phyloP scores from a whole-genome alignment of 345 rosid genomes.

The Euclidium syriacum region DNA sequence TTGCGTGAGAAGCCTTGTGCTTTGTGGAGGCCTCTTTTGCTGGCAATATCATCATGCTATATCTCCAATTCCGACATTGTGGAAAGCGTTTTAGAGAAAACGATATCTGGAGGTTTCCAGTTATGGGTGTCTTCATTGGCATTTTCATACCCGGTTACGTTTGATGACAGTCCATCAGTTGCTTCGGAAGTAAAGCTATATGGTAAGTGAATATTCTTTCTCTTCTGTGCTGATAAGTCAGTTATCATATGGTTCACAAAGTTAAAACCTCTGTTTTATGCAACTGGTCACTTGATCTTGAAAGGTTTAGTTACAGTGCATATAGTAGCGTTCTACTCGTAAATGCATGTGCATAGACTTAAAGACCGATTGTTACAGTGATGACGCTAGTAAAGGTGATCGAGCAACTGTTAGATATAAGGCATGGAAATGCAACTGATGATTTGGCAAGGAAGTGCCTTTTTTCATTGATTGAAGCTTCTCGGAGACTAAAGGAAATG shows the following conservation, averaged over 20 bases:
- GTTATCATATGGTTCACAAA: neutral
- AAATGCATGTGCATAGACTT: neutral
- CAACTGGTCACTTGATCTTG: neutral
- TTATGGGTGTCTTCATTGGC: conserved; percentile 67
- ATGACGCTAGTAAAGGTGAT: conserved; percentile 55
- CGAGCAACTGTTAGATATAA: conserved; percentile 49
- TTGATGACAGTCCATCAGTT: conserved; percentile 37
- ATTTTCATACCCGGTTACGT: conserved; percentile 36
- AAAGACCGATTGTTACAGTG: conserved; percentile 38
- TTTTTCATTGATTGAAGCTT: conserved; percentile 55
- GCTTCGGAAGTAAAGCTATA: conserved; percentile 59
- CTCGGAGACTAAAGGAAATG: conserved; percentile 45
- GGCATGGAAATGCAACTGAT: conserved; percentile 30
- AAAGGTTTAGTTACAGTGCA: neutral
- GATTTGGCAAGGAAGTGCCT: conserved; percentile 48
- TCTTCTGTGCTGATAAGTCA: neutral
- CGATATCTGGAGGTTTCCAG: conserved; percentile 47
- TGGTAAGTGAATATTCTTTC: conserved; percentile 37
- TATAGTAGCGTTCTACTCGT: neutral
- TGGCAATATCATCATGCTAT: conserved; percentile 77
- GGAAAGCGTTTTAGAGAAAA: conserved; percentile 52
- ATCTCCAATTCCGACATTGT: conserved; percentile 49
- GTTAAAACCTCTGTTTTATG: neutral
- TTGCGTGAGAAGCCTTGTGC: conserved; percentile 56
- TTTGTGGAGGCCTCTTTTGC: conserved; percentile 69